phyloP scores from a whole-genome alignment of 169 alveolate species.

The Cryptosporidium muris region DNA sequence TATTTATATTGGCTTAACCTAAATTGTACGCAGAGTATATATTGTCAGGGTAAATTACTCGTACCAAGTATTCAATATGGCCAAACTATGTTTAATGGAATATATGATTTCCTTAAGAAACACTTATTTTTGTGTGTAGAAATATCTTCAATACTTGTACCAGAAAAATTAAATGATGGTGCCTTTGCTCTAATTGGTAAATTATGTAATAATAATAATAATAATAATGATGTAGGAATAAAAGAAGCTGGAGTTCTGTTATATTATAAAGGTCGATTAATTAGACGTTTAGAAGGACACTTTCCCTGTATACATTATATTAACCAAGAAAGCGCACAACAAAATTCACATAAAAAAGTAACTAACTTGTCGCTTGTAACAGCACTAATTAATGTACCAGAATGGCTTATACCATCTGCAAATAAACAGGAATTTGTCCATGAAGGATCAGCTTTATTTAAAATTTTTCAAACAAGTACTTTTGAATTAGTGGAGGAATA shows the following conservation, averaged over 20 bases:
- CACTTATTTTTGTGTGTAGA: neutral
- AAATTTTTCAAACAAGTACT: constrained; percentile 81
- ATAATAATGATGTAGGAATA: constrained; percentile 72
- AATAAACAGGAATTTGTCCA: constrained; percentile 89
- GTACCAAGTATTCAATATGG: too few species aligned
- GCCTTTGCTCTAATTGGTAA: constrained; percentile 53
- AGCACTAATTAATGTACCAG: constrained; percentile 87
- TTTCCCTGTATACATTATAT: constrained; percentile 82
- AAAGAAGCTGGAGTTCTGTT: constrained; percentile 88
- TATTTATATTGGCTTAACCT: constrained; percentile 87
- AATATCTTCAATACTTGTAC: constrained; percentile 10
- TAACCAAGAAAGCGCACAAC: constrained; percentile 54
- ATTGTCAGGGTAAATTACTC: constrained; percentile 82
- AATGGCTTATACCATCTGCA: constrained; percentile 88
- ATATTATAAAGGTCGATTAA: constrained; percentile 85
- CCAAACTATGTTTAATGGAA: too few species aligned
- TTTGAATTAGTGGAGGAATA: constrained; percentile 77
- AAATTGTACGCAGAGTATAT: constrained; percentile 82
- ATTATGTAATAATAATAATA: neutral
- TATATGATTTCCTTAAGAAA: neutral
- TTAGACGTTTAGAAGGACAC: constrained; percentile 84
- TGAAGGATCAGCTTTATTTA: constrained; percentile 85
- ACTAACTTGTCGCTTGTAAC: constrained; percentile 74
- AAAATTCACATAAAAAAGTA: constrained; percentile 73
- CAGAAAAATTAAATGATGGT: constrained; percentile 37